These are phyloP conservation scores for Cystobasidium onofrii DNA, from an alignment of 768 basidiomycete species.

Conservation along the genomic window DNA sequence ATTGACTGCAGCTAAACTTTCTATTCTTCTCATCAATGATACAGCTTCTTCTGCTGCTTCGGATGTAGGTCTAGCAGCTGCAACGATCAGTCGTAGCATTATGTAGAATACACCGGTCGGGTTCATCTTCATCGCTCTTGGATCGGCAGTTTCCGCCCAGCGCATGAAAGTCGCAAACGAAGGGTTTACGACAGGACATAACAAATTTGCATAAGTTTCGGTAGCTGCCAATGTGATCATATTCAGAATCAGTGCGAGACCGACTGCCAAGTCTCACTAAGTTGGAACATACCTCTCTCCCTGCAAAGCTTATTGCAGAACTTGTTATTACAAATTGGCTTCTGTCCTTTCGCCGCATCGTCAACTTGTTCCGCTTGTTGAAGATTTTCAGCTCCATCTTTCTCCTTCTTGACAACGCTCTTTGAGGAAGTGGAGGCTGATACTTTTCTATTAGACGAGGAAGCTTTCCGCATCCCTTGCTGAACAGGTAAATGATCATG, in stretches of 20 bases:
- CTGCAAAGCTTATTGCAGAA: slow-evolving; percentile 32
- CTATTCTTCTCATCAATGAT: not conserved
- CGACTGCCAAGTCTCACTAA: too few relatives aligned
- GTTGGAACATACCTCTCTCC: slow-evolving; percentile 15
- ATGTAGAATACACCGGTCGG: slow-evolving; percentile 14
- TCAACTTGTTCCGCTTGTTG: not conserved
- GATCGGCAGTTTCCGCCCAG: slow-evolving; percentile 20
- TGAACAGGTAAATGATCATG: not conserved
- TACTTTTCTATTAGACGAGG: slow-evolving; percentile 10
- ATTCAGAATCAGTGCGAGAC: not conserved
- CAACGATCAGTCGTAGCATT: slow-evolving; percentile 13
- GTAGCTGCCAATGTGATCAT: not conserved
- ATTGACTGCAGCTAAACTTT: slow-evolving; percentile 20
- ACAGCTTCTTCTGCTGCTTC: not conserved
- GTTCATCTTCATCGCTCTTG: not conserved
- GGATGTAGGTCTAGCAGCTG: not conserved
- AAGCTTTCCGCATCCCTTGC: not conserved
- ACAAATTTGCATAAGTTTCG: slow-evolving; percentile 4
- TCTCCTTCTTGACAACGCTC: not conserved
- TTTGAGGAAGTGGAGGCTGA: not conserved
- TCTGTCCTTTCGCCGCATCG: not conserved
- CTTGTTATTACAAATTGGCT: not conserved
- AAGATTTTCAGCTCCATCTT: not conserved
- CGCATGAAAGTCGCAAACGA: not conserved
- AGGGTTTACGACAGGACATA: slow-evolving; percentile 26